Conservation (phyloP, 208 protist species). For the Dictyostelium gargantuum region DNA sequence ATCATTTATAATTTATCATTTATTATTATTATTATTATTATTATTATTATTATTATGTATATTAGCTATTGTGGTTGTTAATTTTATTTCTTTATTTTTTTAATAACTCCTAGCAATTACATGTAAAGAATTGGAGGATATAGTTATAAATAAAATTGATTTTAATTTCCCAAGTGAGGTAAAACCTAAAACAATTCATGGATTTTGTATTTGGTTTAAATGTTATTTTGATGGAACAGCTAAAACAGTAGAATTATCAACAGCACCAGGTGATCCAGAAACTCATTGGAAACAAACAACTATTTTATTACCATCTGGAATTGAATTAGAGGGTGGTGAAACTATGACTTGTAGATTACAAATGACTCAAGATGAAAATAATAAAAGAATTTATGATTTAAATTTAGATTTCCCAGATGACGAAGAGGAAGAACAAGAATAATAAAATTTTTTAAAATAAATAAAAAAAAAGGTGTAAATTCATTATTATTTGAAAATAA, state of each 20-base stretch:
- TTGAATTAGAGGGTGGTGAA: background rate
- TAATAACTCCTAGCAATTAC: background rate
- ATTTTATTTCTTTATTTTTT: no score
- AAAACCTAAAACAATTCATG: conserved; percentile 36
- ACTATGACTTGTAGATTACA: background rate
- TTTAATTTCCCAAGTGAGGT: background rate
- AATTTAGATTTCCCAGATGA: conserved; percentile 23
- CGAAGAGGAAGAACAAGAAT: background rate
- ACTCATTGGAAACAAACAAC: conserved; percentile 72
- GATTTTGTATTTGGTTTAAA: conserved; percentile 64
- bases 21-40: background rate
- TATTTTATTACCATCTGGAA: background rate
- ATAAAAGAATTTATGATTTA: conserved; percentile 45
- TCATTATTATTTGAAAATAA: no score
- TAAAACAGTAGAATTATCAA: background rate
- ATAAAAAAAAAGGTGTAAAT: no score
- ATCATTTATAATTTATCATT: no score
- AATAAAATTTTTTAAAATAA: background rate
- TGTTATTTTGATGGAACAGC: conserved; percentile 37
- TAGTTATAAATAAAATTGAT: background rate
- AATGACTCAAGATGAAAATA: conserved; percentile 12
- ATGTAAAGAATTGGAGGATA: conserved; percentile 3
- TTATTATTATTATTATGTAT: no score
- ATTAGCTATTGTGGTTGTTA: no score
- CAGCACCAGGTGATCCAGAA: conserved; percentile 23